Base-by-base conservation (phyloP, 73 alveolate genomes). In the Durusdinium trenchii region DNA sequence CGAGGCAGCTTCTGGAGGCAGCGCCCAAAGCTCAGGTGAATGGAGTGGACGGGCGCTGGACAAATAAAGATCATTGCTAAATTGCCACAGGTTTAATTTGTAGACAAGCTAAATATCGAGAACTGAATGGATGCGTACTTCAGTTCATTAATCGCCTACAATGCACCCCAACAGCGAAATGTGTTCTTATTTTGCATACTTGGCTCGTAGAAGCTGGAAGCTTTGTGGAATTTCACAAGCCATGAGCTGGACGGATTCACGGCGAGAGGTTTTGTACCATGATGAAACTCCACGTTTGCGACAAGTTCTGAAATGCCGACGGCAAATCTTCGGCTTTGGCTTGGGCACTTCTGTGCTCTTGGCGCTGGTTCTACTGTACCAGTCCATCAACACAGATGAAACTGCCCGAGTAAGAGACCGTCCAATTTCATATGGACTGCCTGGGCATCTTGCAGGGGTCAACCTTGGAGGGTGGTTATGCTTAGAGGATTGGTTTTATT, bases 401-500 rank as follows among this genome's bases (percentile, higher is more conserved):
- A 51, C 84, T 28, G 4, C 64, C 38, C 42, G 40, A n/a, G 35
- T 28, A 38, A 7, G 50, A 35, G 82, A n/a, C 47, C 5, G 6
- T 1, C 52, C 57, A 23, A 30, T 47, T 61, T 23, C 90, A 0
- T 28, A 3, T 26, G 96, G 96, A 43, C 50, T 89, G 36, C 96
- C 96, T 43, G 96, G 96, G 2, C 96, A 89, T 48, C 86, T 89
- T 28, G 61, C 86, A 3, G 96, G 96, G 14, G 96, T 89, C 76
- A 90, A 90, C 57, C 75, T 90, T 71, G 97, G 97, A 0, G 97
- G 97, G 46, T 90, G 97, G 97, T 38, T 90, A 45, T 90, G 97
- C 97, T 35, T 90, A 23, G 97, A 90, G 62, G 97, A 90, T 90
- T 90, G 97, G 97, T 90, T 90, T 75, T 90, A 67, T 51, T 90